phyloP scores from a whole-genome alignment of 2,329 filamentous ascomycete genomes.

The Lasiodiplodia citricola region DNA sequence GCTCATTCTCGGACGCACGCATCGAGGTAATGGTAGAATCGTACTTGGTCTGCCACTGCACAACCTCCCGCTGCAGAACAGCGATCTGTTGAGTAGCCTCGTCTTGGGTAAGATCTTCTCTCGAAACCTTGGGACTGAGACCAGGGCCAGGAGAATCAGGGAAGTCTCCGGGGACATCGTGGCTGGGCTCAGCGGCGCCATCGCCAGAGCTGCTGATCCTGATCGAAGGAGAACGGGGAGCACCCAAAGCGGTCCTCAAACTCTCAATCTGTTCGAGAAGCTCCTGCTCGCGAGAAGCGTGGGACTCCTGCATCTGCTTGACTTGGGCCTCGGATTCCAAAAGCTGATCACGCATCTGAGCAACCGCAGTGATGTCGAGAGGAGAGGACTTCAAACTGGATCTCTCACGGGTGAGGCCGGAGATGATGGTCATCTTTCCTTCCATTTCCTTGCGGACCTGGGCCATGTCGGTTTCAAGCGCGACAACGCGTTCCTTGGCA shows the following conservation, averaged over 20 bases:
- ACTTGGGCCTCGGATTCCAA: conserved; percentile 84
- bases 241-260: conserved; percentile 63
- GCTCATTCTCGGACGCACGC: conserved; percentile 72
- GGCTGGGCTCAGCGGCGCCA: neutral
- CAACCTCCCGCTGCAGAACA: conserved; percentile 73
- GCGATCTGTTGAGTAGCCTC: conserved; percentile 61
- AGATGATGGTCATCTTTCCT: conserved; percentile 93
- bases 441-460: conserved; percentile 95
- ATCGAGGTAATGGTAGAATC: conserved; percentile 71
- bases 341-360: conserved; percentile 84
- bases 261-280: conserved; percentile 72
- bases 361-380: conserved; percentile 89
- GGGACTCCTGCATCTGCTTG: conserved; percentile 71
- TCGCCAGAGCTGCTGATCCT: conserved; percentile 8
- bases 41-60: conserved; percentile 78
- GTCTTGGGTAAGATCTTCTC: conserved; percentile 28
- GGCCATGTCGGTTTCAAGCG: conserved; percentile 83
- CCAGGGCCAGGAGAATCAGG: conserved; percentile 42
- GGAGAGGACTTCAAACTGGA: conserved; percentile 85
- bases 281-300: conserved; percentile 76
- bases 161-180: conserved; percentile 44
- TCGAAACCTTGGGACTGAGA: conserved; percentile 35
- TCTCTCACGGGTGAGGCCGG: conserved; percentile 88
- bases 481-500: conserved; percentile 86
- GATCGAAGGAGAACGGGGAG: conserved; percentile 30